These are phyloP conservation scores for Plasmodium gallinaceum DNA, from an alignment of 169 alveolate species.

Conservation along the genomic window DNA sequence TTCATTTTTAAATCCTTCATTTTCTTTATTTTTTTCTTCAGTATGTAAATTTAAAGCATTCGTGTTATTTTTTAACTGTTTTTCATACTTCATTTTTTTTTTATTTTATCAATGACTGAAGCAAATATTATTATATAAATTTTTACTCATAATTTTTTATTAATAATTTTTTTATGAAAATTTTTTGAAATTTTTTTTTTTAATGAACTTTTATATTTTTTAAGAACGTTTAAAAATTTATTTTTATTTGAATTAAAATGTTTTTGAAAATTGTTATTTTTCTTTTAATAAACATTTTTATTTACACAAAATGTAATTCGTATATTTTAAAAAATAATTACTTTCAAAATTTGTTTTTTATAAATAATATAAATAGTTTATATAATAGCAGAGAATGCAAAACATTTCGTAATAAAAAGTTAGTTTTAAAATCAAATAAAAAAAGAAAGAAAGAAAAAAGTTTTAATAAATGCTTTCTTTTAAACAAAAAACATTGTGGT, in stretches of 20 bases:
- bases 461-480: not conserved
- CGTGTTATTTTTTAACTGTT: not conserved
- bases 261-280: conserved; percentile 8
- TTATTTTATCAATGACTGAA: not conserved
- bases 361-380: conserved; percentile 1
- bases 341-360: conserved; percentile 41
- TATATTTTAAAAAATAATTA: conserved; percentile 33
- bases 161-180: not conserved
- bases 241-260: conserved; percentile 14
- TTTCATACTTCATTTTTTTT: not conserved
- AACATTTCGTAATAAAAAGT: not conserved
- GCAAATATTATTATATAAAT: not conserved
- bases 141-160: not conserved
- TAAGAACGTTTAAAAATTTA: not conserved
- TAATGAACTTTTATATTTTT: conserved; percentile 1
- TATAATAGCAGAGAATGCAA: not conserved
- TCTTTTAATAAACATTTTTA: conserved; percentile 6
- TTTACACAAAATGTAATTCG: conserved; percentile 49
- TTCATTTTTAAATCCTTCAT: not conserved
- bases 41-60: not conserved
- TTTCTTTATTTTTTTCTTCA: not conserved
- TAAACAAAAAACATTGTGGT: not conserved
- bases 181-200: conserved; percentile 20
- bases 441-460: not conserved
- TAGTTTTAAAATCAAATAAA: not conserved